phyloP scores from a whole-genome alignment of 345 rosid genomes.

The Geranium rotundifolium region DNA sequence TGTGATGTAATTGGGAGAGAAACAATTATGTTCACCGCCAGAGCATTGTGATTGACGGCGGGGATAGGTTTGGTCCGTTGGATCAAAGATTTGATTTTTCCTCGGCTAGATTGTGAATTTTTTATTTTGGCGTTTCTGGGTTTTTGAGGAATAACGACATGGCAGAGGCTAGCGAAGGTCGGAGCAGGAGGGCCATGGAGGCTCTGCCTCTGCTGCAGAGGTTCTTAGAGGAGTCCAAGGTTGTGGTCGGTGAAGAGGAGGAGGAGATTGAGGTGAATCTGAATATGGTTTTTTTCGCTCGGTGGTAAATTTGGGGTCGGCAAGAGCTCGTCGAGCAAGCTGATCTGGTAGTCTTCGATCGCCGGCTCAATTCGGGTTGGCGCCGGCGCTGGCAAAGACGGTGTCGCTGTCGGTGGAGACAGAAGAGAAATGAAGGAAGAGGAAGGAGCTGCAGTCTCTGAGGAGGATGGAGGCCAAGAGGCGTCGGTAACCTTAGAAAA shows the following conservation, averaged over 20 bases:
- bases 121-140: too few relatives aligned
- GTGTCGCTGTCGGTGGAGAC: too few relatives aligned
- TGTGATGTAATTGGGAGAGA: too few relatives aligned
- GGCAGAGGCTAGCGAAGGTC: conserved; percentile 43
- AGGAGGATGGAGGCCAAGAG: too few relatives aligned
- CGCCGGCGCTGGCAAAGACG: conserved; percentile 22
- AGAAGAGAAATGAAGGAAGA: too few relatives aligned
- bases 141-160: conserved; percentile 13
- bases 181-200: conserved; percentile 6
- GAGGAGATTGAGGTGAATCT: conserved; percentile 47
- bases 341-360: conserved; percentile 74
- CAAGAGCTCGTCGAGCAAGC: conserved; percentile 29
- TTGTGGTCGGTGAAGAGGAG: conserved; percentile 21
- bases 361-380: conserved; percentile 10
- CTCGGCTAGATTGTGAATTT: too few relatives aligned
- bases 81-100: too few relatives aligned
- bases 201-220: conserved; percentile 28
- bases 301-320: conserved; percentile 91
- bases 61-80: too few relatives aligned
- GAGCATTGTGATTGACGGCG: too few relatives aligned
- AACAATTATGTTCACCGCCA: too few relatives aligned
- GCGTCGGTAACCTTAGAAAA: too few relatives aligned
- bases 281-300: conserved; percentile 74
- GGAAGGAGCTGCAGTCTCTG: too few relatives aligned
- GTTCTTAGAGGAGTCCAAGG: conserved; percentile 13